Evolutionary conservation across 148 eudicot species (phyloP).

Genomic region (Cornus suecica): DNA sequence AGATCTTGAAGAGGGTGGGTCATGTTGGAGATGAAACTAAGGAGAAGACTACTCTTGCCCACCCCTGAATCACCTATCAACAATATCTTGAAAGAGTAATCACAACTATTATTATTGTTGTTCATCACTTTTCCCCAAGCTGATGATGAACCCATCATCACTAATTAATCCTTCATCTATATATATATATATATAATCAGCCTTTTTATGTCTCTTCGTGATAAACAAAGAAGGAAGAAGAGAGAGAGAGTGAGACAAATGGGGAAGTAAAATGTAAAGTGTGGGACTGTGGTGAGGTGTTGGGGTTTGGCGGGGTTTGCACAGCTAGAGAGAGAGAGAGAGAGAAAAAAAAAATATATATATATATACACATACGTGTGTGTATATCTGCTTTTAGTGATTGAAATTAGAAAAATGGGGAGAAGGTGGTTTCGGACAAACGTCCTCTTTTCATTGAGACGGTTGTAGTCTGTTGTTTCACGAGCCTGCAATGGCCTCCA

Average conservation of each 20-base stretch:
- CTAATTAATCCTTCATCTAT: too few species aligned
- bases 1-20: conserved; percentile 32
- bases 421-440: conserved; percentile 2
- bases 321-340: background rate
- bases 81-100: conserved; percentile 60
- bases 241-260: background rate
- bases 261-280: background rate
- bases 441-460: conserved; percentile 18
- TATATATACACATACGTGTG: too few species aligned
- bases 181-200: background rate
- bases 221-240: background rate
- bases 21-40: conserved; percentile 43
- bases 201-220: background rate
- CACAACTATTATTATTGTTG: conserved; percentile 26
- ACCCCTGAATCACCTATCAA: conserved; percentile 59
- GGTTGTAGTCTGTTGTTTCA: conserved; percentile 8
- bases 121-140: conserved; percentile 4
- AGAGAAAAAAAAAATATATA: too few species aligned
- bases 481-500: background rate
- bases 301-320: background rate
- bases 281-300: background rate
- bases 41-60: conserved; percentile 58
- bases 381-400: too few species aligned
- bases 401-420: background rate
- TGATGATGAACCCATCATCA: conserved; percentile 18